Base-by-base conservation (phyloP, 805 yeast genomes). In the Danielia reshetovae region DNA sequence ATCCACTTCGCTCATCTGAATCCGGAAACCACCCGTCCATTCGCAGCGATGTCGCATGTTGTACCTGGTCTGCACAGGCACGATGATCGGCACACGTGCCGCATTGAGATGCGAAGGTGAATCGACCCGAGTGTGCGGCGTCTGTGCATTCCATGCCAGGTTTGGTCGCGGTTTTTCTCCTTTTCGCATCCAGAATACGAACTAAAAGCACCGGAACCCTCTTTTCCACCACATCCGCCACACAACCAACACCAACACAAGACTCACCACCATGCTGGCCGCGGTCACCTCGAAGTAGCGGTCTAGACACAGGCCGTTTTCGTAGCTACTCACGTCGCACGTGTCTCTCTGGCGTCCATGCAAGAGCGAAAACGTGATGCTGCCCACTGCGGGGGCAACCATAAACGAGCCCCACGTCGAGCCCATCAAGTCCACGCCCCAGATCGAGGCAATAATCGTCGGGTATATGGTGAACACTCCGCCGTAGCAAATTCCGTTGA, bases 351-450 rank as follows among this genome's bases (percentile, higher is more conserved):
- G 57, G 16, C 59, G 49, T 1, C 95, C 96, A 54, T 81, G 88
- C 9, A 79, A 44, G 32, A 84, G 49, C 5, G 95, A 89, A 48
- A 74, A 84, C 2, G 75, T 41, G 4, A 83, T 65, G 2, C 90
- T 69, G 1, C 96, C 95, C 2, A 85, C 43, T 0, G 96, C 96
- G 2, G 96, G 95, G 0, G 94, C 93, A 23, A 85, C 70, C 74
- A 87, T 81, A 55, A 87, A 85, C 17, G 83, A 66, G 2, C 97
- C 97, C 86, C 96, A 90, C 2, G 90, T 84, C 2, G 95, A 84
- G 0, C 97, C 97, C 59, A 90, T 77, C 22, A 85, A 73, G 27
- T 84, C 88, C 15, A 84, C 72, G 0, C 97, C 97, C 88, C 96
- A 93, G 3, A 85, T 76, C 4, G 81, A 68, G 1, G 95, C 81